A percentile compares a stretch with the other conserved stretches of the same genome.
phyloP scores from a whole-genome alignment of 2,329 filamentous ascomycete species.

The Triangularia verruculosa region DNA sequence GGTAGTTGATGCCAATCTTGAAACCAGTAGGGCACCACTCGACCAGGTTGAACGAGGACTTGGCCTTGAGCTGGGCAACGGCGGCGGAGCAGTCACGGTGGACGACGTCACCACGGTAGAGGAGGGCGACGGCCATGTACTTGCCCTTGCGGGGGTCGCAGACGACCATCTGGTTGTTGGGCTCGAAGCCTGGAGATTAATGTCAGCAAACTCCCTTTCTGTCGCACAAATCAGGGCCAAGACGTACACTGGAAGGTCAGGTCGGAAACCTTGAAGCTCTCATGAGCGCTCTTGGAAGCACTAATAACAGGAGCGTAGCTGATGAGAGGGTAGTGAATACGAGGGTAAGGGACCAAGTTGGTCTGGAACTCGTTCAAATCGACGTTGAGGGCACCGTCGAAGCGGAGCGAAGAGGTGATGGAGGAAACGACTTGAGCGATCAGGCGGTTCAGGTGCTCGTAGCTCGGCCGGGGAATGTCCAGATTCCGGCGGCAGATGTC shows the following conservation, averaged over 20 bases:
- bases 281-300: slow-evolving; percentile 73
- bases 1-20: slow-evolving; percentile 74
- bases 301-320: slow-evolving; percentile 71
- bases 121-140: slow-evolving; percentile 71
- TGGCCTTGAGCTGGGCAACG: slow-evolving; percentile 66
- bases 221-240: neutral
- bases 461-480: slow-evolving; percentile 65
- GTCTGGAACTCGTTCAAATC: slow-evolving; percentile 77
- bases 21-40: slow-evolving; percentile 75
- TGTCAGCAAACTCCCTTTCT: slow-evolving; percentile 17
- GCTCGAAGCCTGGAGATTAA: slow-evolving; percentile 61
- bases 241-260: slow-evolving; percentile 69
- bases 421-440: slow-evolving; percentile 74
- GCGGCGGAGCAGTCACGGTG: slow-evolving; percentile 67
- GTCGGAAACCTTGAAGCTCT: slow-evolving; percentile 83
- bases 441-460: slow-evolving; percentile 69
- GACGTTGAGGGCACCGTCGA: slow-evolving; percentile 70
- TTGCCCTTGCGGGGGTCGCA: slow-evolving; percentile 72
- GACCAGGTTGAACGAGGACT: slow-evolving; percentile 69
- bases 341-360: slow-evolving; percentile 70
- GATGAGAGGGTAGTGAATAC: slow-evolving; percentile 72
- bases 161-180: slow-evolving; percentile 76
- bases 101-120: slow-evolving; percentile 70
- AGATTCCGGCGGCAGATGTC: slow-evolving; percentile 72
- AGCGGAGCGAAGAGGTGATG: slow-evolving; percentile 69